Conservation (phyloP, 2,329 filamentous ascomycete genomes). For the Metarhizium album region DNA sequence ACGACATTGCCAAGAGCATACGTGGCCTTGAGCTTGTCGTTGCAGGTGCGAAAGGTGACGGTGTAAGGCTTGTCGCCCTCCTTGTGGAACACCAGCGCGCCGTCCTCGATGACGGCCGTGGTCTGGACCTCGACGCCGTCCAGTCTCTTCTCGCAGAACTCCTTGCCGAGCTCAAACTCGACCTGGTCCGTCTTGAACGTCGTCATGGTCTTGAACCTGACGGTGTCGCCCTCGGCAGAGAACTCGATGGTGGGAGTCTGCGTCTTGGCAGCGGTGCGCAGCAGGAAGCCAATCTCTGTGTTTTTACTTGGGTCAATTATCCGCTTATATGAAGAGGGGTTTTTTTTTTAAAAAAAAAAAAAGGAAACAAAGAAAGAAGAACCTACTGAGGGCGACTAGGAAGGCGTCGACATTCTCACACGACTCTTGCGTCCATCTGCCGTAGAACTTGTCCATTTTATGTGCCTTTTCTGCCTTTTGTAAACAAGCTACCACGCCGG, state of each 20-base stretch:
- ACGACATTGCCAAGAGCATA: background rate
- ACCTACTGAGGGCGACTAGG: background rate
- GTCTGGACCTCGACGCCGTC: constrained; percentile 1
- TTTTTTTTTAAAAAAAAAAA: background rate
- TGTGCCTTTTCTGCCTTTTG: background rate
- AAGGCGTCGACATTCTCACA: constrained; percentile 2
- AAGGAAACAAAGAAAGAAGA: background rate
- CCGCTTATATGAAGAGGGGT: too few species aligned
- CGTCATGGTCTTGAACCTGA: constrained; percentile 1
- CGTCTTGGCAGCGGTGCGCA: constrained; percentile 1
- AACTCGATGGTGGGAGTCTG: background rate
- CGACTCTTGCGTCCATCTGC: constrained; percentile 2
- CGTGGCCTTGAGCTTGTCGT: background rate
- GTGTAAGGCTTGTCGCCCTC: constrained; percentile 1
- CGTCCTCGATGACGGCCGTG: background rate
- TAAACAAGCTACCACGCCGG: background rate
- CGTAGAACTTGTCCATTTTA: constrained; percentile 1
- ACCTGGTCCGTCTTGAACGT: constrained; percentile 2
- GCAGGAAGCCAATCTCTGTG: background rate
- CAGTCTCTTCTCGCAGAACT: background rate
- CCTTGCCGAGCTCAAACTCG: constrained; percentile 1
- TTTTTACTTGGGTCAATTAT: too few species aligned
- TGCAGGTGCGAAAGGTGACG: background rate
- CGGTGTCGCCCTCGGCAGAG: background rate
- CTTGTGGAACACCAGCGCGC: background rate